Conservation (phyloP, 257 asterid genomes). For the Henckelia pumila region DNA sequence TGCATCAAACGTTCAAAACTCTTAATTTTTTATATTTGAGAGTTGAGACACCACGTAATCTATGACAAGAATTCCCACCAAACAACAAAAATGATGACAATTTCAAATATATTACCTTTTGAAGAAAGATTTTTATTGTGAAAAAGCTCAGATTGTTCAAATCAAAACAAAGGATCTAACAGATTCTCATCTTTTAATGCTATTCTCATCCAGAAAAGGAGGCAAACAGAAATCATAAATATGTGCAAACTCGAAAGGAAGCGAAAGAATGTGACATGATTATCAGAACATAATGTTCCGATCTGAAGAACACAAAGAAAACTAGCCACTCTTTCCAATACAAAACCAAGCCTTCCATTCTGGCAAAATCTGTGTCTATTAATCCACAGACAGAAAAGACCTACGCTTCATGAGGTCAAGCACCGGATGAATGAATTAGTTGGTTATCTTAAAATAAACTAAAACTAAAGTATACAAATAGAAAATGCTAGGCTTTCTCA, state of each 20-base stretch:
- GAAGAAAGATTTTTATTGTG: not conserved
- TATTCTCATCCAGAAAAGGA: not conserved
- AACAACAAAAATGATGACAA: not conserved
- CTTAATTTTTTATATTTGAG: not conserved
- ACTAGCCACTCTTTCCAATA: slow-evolving; percentile 7
- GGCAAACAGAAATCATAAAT: not conserved
- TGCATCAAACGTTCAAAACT: not conserved
- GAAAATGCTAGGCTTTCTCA: not conserved
- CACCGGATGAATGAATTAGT: not conserved
- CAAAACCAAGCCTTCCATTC: not conserved
- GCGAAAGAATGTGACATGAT: slow-evolving; percentile 2
- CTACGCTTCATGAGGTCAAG: not conserved
- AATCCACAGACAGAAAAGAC: not conserved
- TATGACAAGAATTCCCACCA: slow-evolving; percentile 8
- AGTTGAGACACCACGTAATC: slow-evolving; percentile 1
- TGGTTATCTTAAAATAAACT: not conserved
- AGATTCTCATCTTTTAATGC: not conserved
- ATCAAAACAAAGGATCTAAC: not conserved
- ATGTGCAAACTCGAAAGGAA: slow-evolving; percentile 3
- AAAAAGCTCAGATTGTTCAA: not conserved
- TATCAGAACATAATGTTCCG: not conserved
- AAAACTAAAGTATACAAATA: slow-evolving; percentile 3
- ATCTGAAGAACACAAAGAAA: slow-evolving; percentile 2
- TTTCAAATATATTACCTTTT: not conserved
- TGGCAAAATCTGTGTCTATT: not conserved